Base-by-base conservation (phyloP, 129 eudicot species). In the Saussurea involucrata region DNA sequence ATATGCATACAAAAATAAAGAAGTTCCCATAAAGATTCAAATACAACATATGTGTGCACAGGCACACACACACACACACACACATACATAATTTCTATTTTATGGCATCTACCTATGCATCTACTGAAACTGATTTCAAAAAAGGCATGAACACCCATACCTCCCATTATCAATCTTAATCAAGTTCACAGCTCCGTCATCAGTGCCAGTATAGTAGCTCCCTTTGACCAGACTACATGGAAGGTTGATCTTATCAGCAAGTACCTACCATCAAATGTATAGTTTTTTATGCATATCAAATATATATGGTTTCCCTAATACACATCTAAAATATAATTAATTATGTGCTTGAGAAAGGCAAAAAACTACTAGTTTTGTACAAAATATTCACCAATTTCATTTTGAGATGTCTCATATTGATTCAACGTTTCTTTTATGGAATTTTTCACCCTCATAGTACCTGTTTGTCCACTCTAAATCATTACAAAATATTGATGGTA, bases 141-240 rank as follows among this genome's bases (percentile, higher is more conserved):
- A 37, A 80, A 68, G 22, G 13, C 18, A 64, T 71, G 71, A 36
- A 29, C n/a, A 82, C 31, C 53, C 46, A 61, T 93, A 93, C 98
- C 97, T 93, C 78, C 97, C 96, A 76, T 85, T 79, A 31, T 85
- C 98, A 85, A 88, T 67, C 87, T 88, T 93, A 28, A 93, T 89
- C 81, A 93, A 82, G 83, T 89, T 93, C 33, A 93, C 97, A 80
- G 98, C 98, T 77, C 98, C 98, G 11, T 93, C 97, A 74, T 93
- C 98, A 68, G 95, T 93, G 81, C 98, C 97, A 73, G 97, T 93
- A 79, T 93, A 93, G 74, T 91, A 90, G 88, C 98, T 93, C 82
- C 98, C 98, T 80, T 93, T 93, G 66, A 93, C 97, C 82, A 93
- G 92, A 89, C 87, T 93, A 81, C 98, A 93, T 32, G 98, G 87